Evolutionary conservation across 176 grass and related monocot species (phyloP).

Genomic region (Melocanna baccifera): DNA sequence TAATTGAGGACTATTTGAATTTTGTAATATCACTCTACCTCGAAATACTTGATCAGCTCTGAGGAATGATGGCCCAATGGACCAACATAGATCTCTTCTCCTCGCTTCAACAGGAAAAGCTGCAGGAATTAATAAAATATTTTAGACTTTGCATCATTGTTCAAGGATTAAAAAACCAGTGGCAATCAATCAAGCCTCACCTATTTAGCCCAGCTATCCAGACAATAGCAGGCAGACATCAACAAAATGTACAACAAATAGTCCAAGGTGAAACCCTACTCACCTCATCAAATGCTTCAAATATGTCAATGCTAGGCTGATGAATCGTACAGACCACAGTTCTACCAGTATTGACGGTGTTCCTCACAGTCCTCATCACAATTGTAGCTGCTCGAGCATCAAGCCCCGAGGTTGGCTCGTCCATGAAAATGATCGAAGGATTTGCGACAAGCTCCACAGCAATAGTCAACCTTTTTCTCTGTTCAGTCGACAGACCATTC

Average conservation of each 20-base stretch:
- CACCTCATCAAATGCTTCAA: slow-evolving; percentile 98
- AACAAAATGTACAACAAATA: background rate
- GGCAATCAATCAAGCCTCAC: background rate
- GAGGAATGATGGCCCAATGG: slow-evolving; percentile 70
- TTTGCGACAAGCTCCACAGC: slow-evolving; percentile 91
- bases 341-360: slow-evolving; percentile 79
- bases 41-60: slow-evolving; percentile 78
- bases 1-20: background rate
- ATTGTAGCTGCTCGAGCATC: slow-evolving; percentile 89
- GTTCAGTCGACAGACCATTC: slow-evolving; percentile 82
- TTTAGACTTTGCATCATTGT: background rate
- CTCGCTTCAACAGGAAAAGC: slow-evolving; percentile 90
- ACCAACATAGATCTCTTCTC: slow-evolving; percentile 92
- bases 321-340: slow-evolving; percentile 95
- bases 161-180: background rate
- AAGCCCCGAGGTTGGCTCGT: slow-evolving; percentile 86
- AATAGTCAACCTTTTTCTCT: slow-evolving; percentile 83
- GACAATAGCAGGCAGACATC: background rate
- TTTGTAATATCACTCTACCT: slow-evolving; percentile 50
- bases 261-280: background rate
- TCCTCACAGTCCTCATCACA: slow-evolving; percentile 89
- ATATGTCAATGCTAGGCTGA: slow-evolving; percentile 95
- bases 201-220: background rate
- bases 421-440: slow-evolving; percentile 91
- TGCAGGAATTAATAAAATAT: slow-evolving; percentile 35